A percentile compares a stretch with the other conserved stretches of the same genome.
Conservation (phyloP, 2,329 filamentous ascomycete genomes). For the Colletotrichum ledebouriae region DNA sequence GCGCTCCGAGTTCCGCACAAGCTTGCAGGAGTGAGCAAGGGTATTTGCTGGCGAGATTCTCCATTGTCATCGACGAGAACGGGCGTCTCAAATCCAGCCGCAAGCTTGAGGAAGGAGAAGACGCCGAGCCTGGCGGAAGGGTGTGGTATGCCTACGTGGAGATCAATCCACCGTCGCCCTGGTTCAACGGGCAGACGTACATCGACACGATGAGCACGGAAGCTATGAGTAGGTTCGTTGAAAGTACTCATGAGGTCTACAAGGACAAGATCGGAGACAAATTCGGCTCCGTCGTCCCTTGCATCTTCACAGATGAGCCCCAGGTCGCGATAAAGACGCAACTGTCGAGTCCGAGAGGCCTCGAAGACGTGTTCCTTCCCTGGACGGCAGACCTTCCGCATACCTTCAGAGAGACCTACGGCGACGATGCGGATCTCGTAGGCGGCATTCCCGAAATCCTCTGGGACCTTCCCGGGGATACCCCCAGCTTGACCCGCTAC, state of each 20-base stretch:
- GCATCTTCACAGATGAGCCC: slow-evolving; percentile 52
- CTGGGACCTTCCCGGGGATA: slow-evolving; percentile 49
- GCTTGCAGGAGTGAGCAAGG: slow-evolving; percentile 46
- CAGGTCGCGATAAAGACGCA: slow-evolving; percentile 50
- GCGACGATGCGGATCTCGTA: slow-evolving; percentile 43
- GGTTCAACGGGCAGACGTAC: slow-evolving; percentile 51
- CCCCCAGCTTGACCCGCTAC: slow-evolving; percentile 47
- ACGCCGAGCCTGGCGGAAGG: slow-evolving; percentile 40
- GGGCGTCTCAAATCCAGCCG: slow-evolving; percentile 46
- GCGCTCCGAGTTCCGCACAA: slow-evolving; percentile 35
- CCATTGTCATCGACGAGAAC: slow-evolving; percentile 45
- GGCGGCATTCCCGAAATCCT: slow-evolving; percentile 47
- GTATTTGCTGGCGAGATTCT: slow-evolving; percentile 46
- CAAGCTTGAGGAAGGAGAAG: slow-evolving; percentile 43
- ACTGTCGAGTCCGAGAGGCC: slow-evolving; percentile 44
- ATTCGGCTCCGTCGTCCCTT: slow-evolving; percentile 49
- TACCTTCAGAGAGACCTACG: slow-evolving; percentile 46
- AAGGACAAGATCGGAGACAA: slow-evolving; percentile 48
- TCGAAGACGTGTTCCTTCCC: slow-evolving; percentile 49
- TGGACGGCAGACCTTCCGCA: slow-evolving; percentile 49
- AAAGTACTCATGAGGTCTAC: slow-evolving; percentile 50
- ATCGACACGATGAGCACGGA: slow-evolving; percentile 48
- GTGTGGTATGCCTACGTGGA: slow-evolving; percentile 52
- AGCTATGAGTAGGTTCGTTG: slow-evolving; percentile 48
- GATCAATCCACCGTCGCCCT: slow-evolving; percentile 46